phyloP scores from a whole-genome alignment of 2,329 filamentous ascomycete genomes.

The Helotiales sp. region DNA sequence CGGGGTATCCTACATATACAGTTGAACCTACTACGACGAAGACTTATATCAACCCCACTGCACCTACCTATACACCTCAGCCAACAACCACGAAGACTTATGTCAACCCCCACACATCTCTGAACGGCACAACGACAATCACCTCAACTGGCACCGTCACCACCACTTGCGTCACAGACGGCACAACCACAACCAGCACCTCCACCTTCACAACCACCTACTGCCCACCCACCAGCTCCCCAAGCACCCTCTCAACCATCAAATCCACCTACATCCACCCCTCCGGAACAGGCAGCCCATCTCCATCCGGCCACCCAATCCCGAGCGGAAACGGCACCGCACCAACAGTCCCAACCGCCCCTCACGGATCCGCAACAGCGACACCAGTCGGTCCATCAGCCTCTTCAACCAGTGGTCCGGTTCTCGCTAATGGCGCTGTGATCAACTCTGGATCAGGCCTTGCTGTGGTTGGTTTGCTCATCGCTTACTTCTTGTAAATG shows the following conservation, averaged over 20 bases:
- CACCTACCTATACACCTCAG: conserved; percentile 19
- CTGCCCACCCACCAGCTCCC: conserved; percentile 13
- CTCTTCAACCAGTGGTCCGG: conserved; percentile 3
- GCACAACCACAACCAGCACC: conserved; percentile 26
- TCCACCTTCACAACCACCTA: conserved; percentile 27
- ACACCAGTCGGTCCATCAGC: conserved; percentile 25
- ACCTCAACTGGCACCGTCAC: conserved; percentile 33
- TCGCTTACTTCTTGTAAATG: conserved; percentile 30
- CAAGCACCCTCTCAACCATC: conserved; percentile 23
- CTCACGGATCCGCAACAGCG: conserved; percentile 14
- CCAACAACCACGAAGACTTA: conserved; percentile 13
- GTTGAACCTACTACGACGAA: conserved; percentile 19
- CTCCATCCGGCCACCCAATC: conserved; percentile 2
- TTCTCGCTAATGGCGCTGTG: conserved; percentile 17
- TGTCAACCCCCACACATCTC: conserved; percentile 17
- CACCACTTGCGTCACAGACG: conserved; percentile 24
- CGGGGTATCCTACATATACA: conserved; percentile 12
- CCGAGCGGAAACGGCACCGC: not conserved
- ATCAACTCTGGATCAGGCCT: conserved; percentile 32
- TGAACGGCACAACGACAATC: conserved; percentile 29
- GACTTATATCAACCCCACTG: conserved; percentile 25
- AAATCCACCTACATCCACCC: conserved; percentile 10
- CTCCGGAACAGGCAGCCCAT: not conserved
- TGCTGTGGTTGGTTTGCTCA: conserved; percentile 38
- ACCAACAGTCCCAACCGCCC: not conserved